phyloP scores from a whole-genome alignment of 805 yeast species.

The Ogataea nonfermentans region DNA sequence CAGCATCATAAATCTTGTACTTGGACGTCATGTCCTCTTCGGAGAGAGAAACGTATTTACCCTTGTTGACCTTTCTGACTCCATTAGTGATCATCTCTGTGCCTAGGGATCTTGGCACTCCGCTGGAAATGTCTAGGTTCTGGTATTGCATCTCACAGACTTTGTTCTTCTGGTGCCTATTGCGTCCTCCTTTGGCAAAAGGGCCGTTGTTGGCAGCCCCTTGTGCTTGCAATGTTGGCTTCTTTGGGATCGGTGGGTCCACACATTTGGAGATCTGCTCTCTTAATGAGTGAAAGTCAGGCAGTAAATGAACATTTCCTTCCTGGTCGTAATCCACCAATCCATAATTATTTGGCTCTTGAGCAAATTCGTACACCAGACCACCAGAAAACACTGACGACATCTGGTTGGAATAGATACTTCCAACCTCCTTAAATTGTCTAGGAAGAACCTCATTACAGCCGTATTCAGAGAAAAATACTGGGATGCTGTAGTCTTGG shows the following conservation, averaged over 20 bases:
- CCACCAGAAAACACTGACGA: constrained; percentile 80
- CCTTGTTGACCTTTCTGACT: constrained; percentile 42
- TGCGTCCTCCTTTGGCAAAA: constrained; percentile 23
- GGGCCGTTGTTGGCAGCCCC: constrained; percentile 12
- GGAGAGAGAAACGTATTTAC: constrained; percentile 47
- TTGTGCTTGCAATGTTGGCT: constrained; percentile 21
- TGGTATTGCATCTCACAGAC: constrained; percentile 41
- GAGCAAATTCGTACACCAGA: constrained; percentile 74
- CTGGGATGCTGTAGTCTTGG: constrained; percentile 64
- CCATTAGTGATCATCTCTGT: constrained; percentile 48
- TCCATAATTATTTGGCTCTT: constrained; percentile 79
- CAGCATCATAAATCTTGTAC: constrained; percentile 41
- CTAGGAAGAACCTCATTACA: constrained; percentile 84
- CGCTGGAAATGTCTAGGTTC: constrained; percentile 41
- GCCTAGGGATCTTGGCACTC: constrained; percentile 46
- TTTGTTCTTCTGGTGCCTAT: constrained; percentile 15
- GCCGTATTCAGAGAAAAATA: constrained; percentile 89
- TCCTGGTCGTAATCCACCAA: constrained; percentile 49
- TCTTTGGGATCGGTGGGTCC: constrained; percentile 26
- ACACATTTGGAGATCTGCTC: constrained; percentile 40
- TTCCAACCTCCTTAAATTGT: constrained; percentile 67
- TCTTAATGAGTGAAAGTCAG: constrained; percentile 44
- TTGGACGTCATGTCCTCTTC: constrained; percentile 43
- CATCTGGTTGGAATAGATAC: constrained; percentile 73
- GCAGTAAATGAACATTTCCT: constrained; percentile 43